Evolutionary conservation across 2,329 filamentous ascomycete species (phyloP).

Genomic region (Scolecobasidium constrictum): DNA sequence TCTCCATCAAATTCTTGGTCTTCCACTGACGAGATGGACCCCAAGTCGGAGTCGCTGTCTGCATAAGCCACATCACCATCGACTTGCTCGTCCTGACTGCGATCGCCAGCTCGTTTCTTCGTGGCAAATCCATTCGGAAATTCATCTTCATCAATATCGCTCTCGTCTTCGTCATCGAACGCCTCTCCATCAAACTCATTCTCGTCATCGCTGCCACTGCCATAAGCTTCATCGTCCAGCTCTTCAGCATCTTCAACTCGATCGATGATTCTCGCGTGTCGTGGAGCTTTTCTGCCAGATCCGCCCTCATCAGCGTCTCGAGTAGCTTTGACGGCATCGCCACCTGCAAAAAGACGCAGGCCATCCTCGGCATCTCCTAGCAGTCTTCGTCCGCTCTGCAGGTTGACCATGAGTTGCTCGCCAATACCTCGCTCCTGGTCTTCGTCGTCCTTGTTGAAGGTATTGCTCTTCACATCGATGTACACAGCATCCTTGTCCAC

Average conservation of each 20-base stretch:
- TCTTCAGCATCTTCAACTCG: constrained; percentile 28
- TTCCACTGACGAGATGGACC: constrained; percentile 62
- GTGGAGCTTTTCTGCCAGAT: constrained; percentile 41
- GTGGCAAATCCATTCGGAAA: constrained; percentile 42
- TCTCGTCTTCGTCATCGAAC: constrained; percentile 41
- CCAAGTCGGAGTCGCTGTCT: constrained; percentile 92
- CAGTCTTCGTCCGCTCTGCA: constrained; percentile 72
- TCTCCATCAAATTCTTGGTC: constrained; percentile 43
- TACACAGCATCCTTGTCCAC: constrained; percentile 97
- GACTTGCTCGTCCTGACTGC: constrained; percentile 24
- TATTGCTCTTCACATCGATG: constrained; percentile 61
- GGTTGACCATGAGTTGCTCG: constrained; percentile 83
- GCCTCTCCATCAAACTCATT: constrained; percentile 36
- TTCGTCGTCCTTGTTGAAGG: constrained; percentile 55
- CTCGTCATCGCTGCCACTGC: constrained; percentile 40
- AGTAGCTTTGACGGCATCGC: constrained; percentile 51
- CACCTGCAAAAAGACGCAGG: constrained; percentile 75
- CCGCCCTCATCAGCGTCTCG: constrained; percentile 38
- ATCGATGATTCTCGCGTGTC: constrained; percentile 37
- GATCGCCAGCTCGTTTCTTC: constrained; percentile 15
- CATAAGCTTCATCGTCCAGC: constrained; percentile 38
- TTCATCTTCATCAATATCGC: constrained; percentile 29
- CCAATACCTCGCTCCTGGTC: constrained; percentile 71
- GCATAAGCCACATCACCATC: constrained; percentile 79
- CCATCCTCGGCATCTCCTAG: constrained; percentile 75